Conservation (phyloP, 768 basidiomycete species). For the Suillus variegatus region DNA sequence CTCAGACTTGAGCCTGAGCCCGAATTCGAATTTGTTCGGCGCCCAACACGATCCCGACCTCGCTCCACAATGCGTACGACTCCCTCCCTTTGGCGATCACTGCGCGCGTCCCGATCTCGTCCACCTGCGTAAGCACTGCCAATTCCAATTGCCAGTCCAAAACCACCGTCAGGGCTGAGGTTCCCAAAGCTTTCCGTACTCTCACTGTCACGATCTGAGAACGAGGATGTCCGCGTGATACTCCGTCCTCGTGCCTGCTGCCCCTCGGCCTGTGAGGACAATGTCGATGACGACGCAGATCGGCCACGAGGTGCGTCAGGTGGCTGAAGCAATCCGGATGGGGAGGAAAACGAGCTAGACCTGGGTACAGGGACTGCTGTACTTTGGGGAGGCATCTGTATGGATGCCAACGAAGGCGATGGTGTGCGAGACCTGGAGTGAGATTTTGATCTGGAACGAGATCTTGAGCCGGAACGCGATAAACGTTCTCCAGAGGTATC, state of each 20-base stretch:
- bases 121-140: slow-evolving; percentile 37
- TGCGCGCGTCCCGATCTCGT: slow-evolving; percentile 25
- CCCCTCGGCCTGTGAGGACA: slow-evolving; percentile 32
- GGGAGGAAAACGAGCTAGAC: slow-evolving; percentile 15
- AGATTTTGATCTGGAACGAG: slow-evolving; percentile 34
- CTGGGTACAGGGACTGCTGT: slow-evolving; percentile 15
- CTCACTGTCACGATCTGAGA: slow-evolving; percentile 50
- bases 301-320: slow-evolving; percentile 27
- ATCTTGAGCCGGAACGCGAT: slow-evolving; percentile 34
- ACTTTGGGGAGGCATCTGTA: slow-evolving; percentile 15
- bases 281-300: slow-evolving; percentile 36
- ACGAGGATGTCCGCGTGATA: slow-evolving; percentile 53
- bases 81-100: slow-evolving; percentile 24
- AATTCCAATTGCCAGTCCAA: slow-evolving; percentile 24
- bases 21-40: slow-evolving; percentile 30
- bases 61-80: slow-evolving; percentile 18
- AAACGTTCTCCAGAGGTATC: slow-evolving; percentile 31
- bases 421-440: slow-evolving; percentile 48
- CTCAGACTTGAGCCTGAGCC: slow-evolving; percentile 38
- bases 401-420: slow-evolving; percentile 34
- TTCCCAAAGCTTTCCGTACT: slow-evolving; percentile 38
- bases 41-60: slow-evolving; percentile 30
- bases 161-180: slow-evolving; percentile 39
- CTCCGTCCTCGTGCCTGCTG: slow-evolving; percentile 52
- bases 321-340: slow-evolving; percentile 27